phyloP scores from a whole-genome alignment of 2,329 filamentous ascomycete species.

The Botrytis porri region DNA sequence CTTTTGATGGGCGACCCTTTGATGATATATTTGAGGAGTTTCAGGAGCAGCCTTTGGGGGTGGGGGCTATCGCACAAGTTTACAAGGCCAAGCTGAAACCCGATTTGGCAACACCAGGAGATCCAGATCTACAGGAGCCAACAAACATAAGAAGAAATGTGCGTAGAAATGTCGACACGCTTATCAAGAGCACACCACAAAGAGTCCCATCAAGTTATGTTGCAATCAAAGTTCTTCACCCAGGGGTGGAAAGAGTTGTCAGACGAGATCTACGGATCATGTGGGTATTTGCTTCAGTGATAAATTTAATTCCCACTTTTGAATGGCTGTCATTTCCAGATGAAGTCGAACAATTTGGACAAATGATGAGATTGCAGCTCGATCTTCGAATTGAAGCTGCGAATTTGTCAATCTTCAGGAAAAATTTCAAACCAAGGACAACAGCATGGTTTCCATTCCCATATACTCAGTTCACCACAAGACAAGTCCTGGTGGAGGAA shows the following conservation, averaged over 20 bases:
- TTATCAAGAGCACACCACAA: conserved; percentile 82
- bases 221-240: conserved; percentile 93
- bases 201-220: conserved; percentile 89
- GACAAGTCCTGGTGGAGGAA: conserved; percentile 90
- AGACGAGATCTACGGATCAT: conserved; percentile 92
- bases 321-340: conserved; percentile 97
- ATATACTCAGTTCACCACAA: conserved; percentile 87
- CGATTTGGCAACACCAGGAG: conserved; percentile 64
- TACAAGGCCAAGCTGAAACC: conserved; percentile 92
- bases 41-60: conserved; percentile 80
- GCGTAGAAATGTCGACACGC: conserved; percentile 75
- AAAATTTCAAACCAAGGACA: conserved; percentile 82
- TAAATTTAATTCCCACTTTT: conserved; percentile 88
- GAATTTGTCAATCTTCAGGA: conserved; percentile 83
- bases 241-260: conserved; percentile 83
- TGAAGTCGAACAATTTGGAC: conserved; percentile 88
- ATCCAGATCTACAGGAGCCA: conserved; percentile 52
- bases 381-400: conserved; percentile 93
- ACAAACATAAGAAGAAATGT: conserved; percentile 66
- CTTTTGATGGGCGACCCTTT: conserved; percentile 77
- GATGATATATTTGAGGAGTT: conserved; percentile 97
- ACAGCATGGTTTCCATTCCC: conserved; percentile 98
- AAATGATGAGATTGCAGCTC: conserved; percentile 98
- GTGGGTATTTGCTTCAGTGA: conserved; percentile 78
- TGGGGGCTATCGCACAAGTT: conserved; percentile 95